Evolutionary conservation across 2,329 filamentous ascomycete genomes (phyloP).

Genomic region (Scedosporium apiospermum): DNA sequence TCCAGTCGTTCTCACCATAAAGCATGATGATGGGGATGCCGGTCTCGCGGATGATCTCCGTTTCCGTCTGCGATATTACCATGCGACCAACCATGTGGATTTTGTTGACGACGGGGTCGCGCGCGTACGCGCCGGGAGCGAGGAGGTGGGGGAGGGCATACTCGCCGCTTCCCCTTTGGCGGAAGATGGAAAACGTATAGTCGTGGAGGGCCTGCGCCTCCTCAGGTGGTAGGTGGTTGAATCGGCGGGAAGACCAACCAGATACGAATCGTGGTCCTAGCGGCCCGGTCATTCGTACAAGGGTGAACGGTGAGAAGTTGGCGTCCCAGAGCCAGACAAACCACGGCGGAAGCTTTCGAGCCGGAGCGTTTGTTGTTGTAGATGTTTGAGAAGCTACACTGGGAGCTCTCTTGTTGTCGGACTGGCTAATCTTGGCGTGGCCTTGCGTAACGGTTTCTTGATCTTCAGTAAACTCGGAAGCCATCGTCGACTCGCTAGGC

Average conservation of each 20-base stretch:
- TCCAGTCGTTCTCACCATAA: constrained; percentile 98
- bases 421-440: constrained; percentile 16
- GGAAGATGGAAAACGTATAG: constrained; percentile 91
- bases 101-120: constrained; percentile 75
- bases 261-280: constrained; percentile 87
- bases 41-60: constrained; percentile 33
- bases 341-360: constrained; percentile 68
- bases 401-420: constrained; percentile 11
- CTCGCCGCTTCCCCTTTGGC: constrained; percentile 83
- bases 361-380: constrained; percentile 25
- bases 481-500: constrained; percentile 60
- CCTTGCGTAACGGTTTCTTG: constrained; percentile 42
- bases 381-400: constrained; percentile 26
- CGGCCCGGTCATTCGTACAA: constrained; percentile 81
- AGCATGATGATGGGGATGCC: constrained; percentile 82
- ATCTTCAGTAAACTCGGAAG: constrained; percentile 72
- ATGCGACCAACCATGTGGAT: constrained; percentile 85
- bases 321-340: constrained; percentile 92
- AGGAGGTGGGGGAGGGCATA: constrained; percentile 90
- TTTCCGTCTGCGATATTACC: constrained; percentile 22
- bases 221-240: constrained; percentile 72
- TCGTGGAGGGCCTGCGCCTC: constrained; percentile 82
- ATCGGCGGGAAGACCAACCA: constrained; percentile 87
- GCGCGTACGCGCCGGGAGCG: constrained; percentile 85
- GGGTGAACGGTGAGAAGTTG: constrained; percentile 88